Conservation (phyloP, 768 basidiomycete genomes). For the Rhizopogon sp. region DNA sequence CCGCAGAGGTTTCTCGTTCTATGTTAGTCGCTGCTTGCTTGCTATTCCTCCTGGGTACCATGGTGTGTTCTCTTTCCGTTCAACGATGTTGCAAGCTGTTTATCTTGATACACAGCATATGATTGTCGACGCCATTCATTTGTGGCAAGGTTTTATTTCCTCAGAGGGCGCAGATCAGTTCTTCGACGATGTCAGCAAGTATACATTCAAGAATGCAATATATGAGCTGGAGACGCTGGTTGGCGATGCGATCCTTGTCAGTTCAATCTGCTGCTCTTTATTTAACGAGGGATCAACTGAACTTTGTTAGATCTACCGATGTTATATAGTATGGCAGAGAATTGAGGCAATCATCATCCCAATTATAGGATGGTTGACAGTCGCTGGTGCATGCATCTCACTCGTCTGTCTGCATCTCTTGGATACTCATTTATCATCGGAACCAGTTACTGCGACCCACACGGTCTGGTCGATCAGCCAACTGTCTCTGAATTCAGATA, state of each 20-base stretch:
- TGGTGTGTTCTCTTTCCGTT: neutral
- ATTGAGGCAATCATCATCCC: neutral
- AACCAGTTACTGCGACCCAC: neutral
- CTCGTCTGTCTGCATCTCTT: neutral
- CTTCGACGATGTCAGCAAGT: neutral
- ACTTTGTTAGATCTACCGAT: constrained; percentile 6
- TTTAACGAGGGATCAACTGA: neutral
- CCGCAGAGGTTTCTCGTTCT: neutral
- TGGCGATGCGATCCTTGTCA: constrained; percentile 13
- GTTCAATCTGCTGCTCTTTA: neutral
- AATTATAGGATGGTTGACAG: neutral
- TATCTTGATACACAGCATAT: neutral
- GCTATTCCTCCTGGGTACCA: constrained; percentile 1
- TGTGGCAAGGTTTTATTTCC: neutral
- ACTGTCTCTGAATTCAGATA: neutral
- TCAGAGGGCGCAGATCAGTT: neutral
- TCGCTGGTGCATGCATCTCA: neutral
- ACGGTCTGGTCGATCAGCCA: constrained; percentile 2
- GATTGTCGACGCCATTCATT: neutral
- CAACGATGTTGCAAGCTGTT: neutral
- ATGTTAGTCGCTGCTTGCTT: constrained; percentile 1
- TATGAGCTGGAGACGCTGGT: constrained; percentile 10
- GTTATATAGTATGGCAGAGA: constrained; percentile 6
- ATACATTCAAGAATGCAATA: constrained; percentile 8
- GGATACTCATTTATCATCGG: neutral